Base-by-base conservation (phyloP, 2,329 filamentous ascomycete species). In the Trichoderma sp. region DNA sequence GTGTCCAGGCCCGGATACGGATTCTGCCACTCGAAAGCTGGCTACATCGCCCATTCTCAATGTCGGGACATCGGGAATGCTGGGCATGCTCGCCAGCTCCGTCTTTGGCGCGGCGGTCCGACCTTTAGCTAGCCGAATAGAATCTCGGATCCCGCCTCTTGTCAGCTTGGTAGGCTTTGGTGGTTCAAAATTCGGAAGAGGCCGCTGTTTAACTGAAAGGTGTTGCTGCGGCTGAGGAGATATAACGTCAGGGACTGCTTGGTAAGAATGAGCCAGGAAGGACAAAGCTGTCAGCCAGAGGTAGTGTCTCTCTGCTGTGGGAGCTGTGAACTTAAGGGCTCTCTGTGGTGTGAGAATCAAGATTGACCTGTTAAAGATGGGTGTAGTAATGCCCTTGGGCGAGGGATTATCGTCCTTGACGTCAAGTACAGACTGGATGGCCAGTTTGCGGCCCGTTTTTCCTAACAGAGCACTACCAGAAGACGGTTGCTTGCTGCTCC, bases 401-500 rank as follows among this genome's bases (percentile, higher is more conserved):
- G 92, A 79, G 7, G 93, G 88, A 71, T 96, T 97, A 76, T 96
- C 93, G 75, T 99, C 96, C 80, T 96, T 96, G 72, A 99, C 96
- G 76, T 99, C 96, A 35, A 99, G 86, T 5, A 99, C 96, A 11
- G 96, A 97, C 83, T 98, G 95, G 72, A 99, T 97, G 11, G 87
- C 88, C 75, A 99, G 82, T 82, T 98, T 99, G 74, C 96, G 90
- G 67, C 96, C 96, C 77, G 91, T 92, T 84, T 98, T 99, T 73
- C 96, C 96, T 85, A 98, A 86, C 79, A 99, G 81, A 37, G 94
- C 95, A 75, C 89, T 91, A 37, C 94, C 94, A 74, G 90, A 93
- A 11, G 90, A 93, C 19, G 96, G 96, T 81, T 99, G 96, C 84
- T 97, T 97, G 85, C 92, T 97, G 80, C 95, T 97, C 96, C 96